Evolutionary conservation across 768 basidiomycete species (phyloP).

Genomic region (Suillus americanus): DNA sequence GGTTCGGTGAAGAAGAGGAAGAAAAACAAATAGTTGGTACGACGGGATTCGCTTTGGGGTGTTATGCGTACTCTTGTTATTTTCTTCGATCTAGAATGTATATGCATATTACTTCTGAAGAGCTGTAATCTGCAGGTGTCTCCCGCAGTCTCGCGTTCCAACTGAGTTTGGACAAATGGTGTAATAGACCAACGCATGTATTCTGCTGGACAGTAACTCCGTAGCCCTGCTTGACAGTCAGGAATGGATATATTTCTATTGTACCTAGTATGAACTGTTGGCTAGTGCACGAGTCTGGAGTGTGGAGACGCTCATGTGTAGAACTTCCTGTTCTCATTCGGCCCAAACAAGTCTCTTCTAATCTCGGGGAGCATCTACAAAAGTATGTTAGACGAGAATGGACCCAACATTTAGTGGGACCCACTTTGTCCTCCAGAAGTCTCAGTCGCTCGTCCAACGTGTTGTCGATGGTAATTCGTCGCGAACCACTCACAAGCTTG

Average conservation of each 20-base stretch:
- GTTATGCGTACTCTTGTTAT: not conserved
- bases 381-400: slow-evolving; percentile 4
- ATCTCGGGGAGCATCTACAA: slow-evolving; percentile 94
- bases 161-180: not conserved
- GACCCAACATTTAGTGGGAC: slow-evolving; percentile 21
- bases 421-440: slow-evolving; percentile 85
- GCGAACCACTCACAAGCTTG: slow-evolving; percentile 66
- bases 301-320: slow-evolving; percentile 48
- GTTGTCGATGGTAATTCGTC: slow-evolving; percentile 89
- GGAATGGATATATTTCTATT: not conserved
- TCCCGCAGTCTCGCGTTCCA: not conserved
- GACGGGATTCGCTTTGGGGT: not conserved
- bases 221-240: not conserved
- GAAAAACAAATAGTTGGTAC: not conserved
- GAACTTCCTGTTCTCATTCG: slow-evolving; percentile 91
- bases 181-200: not conserved
- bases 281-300: not conserved
- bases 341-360: slow-evolving; percentile 82
- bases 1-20: slow-evolving; percentile 18
- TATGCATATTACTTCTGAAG: not conserved
- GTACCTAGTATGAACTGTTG: not conserved
- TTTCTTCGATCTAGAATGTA: not conserved
- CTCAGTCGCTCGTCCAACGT: slow-evolving; percentile 90
- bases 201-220: not conserved
- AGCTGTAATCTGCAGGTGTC: not conserved